Evolutionary conservation across 2,329 filamentous ascomycete genomes (phyloP), one percentile per base, ranked within the genome.

Genomic region (Penicillium palitans): DNA sequence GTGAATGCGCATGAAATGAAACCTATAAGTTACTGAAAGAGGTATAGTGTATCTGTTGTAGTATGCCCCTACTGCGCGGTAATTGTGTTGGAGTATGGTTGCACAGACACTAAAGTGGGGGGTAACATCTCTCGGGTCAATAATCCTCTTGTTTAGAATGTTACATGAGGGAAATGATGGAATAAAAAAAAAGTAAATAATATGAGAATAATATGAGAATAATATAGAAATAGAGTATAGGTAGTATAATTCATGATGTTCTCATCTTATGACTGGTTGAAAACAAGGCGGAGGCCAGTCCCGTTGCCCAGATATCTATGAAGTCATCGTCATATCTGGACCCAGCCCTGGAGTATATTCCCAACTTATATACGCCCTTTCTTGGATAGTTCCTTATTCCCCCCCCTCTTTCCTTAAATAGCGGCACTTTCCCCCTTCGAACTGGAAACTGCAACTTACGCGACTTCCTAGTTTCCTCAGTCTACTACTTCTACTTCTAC

Each of bases 211-310:
- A 21, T 40, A 39, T 37, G 6, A 21, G 2, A 29, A 33, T 19
- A 51, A 37, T 7, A 27, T 29, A 27, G 4, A 3, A 24, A 33
- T 13, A 33, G 12, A 31, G 29, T 31, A 31, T 5, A 31, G 29
- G 29, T 27, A 31, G 4, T 21, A 21, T 21, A 21, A 31, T 27
- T 37, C 52, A 59, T 53, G 44, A 61, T 63, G 59, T 31, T 49
- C 55, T 59, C 54, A 60, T 61, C 0, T 27, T 48, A 40, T 39
- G 39, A 52, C 40, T n/a, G 39, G 52, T 51, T 37, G 29, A 31
- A 63, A 66, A 60, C 66, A 66, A 55, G 66, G 65, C 65, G 66
- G 66, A 65, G 61, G n/a, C 40, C 9, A 60, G 54, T 63, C 62
- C 66, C 66, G 63, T 42, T 44, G 41, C 40, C 27, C 35, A 50